Conservation (phyloP, 2,329 filamentous ascomycete species). For the Dendrostoma leiphaemia region DNA sequence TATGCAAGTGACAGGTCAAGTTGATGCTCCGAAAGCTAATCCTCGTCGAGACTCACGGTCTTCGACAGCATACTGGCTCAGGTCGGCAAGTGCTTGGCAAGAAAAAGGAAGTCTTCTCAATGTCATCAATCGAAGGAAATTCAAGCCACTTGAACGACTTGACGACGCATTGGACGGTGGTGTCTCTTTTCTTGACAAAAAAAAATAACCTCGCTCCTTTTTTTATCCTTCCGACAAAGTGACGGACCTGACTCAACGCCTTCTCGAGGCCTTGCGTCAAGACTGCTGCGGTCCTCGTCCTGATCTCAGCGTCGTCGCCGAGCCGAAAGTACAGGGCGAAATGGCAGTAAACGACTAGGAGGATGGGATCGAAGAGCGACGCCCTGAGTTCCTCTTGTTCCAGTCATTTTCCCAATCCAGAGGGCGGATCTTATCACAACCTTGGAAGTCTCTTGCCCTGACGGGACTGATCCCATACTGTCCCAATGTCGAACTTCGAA, state of each 20-base stretch:
- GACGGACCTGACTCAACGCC: conserved; percentile 33
- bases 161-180: conserved; percentile 23
- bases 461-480: too few species aligned
- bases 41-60: too few species aligned
- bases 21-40: too few species aligned
- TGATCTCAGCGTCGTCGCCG: conserved; percentile 25
- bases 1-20: too few species aligned
- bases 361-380: conserved; percentile 32
- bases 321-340: conserved; percentile 35
- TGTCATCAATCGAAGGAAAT: conserved; percentile 23
- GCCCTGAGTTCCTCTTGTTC: conserved; percentile 32
- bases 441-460: too few species aligned
- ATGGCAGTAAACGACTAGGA: conserved; percentile 29
- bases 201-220: conserved; percentile 31
- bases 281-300: conserved; percentile 33
- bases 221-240: conserved; percentile 37
- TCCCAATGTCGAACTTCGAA: too few species aligned
- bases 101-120: conserved; percentile 25
- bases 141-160: conserved; percentile 26
- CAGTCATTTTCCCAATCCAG: conserved; percentile 30
- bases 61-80: conserved; percentile 4
- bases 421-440: conserved; percentile 28
- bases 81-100: conserved; percentile 19
- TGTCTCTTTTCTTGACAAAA: conserved; percentile 3
- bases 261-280: background rate